Conservation (phyloP, 1,284 basidiomycete genomes). For the Marasmius oreades region DNA sequence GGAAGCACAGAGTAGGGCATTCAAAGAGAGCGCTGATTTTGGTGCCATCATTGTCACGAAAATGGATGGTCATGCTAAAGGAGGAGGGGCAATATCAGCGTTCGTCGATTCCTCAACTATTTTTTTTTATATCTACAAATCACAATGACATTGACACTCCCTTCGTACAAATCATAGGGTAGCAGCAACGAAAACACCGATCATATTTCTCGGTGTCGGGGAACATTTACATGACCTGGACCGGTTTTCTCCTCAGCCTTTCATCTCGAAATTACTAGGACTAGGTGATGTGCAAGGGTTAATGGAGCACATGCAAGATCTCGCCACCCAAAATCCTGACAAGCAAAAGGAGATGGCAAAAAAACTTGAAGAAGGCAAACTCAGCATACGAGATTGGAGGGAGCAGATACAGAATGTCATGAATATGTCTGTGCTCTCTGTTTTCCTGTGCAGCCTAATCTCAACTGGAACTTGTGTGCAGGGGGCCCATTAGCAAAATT, state of each 20-base stretch:
- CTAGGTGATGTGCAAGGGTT: slow-evolving; percentile 96
- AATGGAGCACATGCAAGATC: slow-evolving; percentile 97
- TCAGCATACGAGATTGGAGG: slow-evolving; percentile 95
- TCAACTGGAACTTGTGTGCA: slow-evolving; percentile 27
- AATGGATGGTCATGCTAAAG: slow-evolving; percentile 99
- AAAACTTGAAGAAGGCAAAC: slow-evolving; percentile 95
- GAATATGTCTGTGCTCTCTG: slow-evolving; percentile 73
- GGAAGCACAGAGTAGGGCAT: slow-evolving; percentile 92
- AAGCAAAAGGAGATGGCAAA: slow-evolving; percentile 98
- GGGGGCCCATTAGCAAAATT: slow-evolving; percentile 97
- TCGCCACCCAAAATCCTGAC: slow-evolving; percentile 90
- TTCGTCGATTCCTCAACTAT: slow-evolving; percentile 39
- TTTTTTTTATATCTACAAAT: too few species aligned
- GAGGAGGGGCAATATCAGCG: slow-evolving; percentile 99
- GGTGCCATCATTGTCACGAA: slow-evolving; percentile 99
- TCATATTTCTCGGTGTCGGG: slow-evolving; percentile 97
- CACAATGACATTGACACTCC: too few species aligned
- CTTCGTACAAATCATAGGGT: slow-evolving; percentile 54
- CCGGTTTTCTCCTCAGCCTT: slow-evolving; percentile 93
- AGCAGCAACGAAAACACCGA: slow-evolving; percentile 96
- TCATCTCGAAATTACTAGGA: slow-evolving; percentile 95
- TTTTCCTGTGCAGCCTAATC: slow-evolving; percentile 3
- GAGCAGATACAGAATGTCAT: slow-evolving; percentile 98
- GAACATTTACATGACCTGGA: slow-evolving; percentile 97
- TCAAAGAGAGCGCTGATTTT: slow-evolving; percentile 97